A percentile compares a stretch with the other conserved stretches of the same genome.
These are phyloP conservation scores for Eremothecium gossypii DNA, from an alignment of 1,139 yeast genomes.

Conservation along the genomic window DNA sequence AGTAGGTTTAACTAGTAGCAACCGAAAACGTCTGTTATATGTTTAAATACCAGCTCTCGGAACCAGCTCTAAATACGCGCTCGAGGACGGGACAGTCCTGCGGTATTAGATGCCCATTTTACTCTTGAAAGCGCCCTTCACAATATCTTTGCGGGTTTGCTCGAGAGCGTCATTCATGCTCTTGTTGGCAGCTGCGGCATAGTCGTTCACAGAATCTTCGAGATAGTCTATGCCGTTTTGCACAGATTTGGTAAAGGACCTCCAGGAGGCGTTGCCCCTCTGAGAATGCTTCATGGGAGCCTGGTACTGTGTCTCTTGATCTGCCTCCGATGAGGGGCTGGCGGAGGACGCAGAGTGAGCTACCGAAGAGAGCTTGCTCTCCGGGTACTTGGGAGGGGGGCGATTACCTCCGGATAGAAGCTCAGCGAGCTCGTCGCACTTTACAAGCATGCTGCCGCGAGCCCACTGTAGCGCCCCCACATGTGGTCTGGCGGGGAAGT, in stretches of 20 bases:
- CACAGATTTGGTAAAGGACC: slow-evolving; percentile 37
- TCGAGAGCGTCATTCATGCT: slow-evolving; percentile 45
- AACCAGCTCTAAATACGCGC: too few relatives aligned
- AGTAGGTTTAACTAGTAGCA: too few relatives aligned
- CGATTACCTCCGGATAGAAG: slow-evolving; percentile 56
- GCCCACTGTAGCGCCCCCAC: slow-evolving; percentile 83
- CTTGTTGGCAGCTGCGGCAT: slow-evolving; percentile 48
- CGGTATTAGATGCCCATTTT: slow-evolving; percentile 9
- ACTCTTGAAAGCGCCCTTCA: slow-evolving; percentile 38
- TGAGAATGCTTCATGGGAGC: slow-evolving; percentile 40
- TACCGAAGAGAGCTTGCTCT: slow-evolving; percentile 48
- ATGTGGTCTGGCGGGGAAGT: slow-evolving; percentile 72
- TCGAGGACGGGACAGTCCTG: too few relatives aligned
- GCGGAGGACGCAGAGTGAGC: slow-evolving; percentile 36
- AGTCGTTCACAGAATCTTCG: slow-evolving; percentile 49
- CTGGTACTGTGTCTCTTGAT: slow-evolving; percentile 35
- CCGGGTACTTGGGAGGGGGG: slow-evolving; percentile 44
- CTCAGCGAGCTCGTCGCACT: slow-evolving; percentile 48
- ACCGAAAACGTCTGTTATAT: too few relatives aligned
- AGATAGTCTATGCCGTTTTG: slow-evolving; percentile 46
- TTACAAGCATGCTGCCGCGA: slow-evolving; percentile 57
- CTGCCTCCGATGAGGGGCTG: neutral
- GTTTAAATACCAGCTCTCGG: too few relatives aligned
- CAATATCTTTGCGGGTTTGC: slow-evolving; percentile 41
- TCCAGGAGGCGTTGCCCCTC: slow-evolving; percentile 32